These are phyloP conservation scores for Aspergillus kassunensis DNA, from an alignment of 495 filamentous ascomycete genomes.

Conservation along the genomic window DNA sequence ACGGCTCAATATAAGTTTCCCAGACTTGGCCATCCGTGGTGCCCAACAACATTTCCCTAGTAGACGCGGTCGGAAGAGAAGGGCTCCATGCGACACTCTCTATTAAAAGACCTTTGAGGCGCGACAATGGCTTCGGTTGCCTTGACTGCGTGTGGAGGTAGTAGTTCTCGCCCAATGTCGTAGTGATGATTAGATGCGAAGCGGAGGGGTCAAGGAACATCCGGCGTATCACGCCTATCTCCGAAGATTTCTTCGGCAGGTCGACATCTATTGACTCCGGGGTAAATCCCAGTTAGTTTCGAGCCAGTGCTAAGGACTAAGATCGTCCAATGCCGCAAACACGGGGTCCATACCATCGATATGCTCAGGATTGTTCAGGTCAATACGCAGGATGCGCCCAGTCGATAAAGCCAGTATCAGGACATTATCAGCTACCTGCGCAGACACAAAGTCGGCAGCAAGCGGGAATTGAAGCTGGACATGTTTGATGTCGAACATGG, in stretches of 20 bases:
- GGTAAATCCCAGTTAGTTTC: not conserved
- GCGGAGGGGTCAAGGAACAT: slow-evolving; percentile 97
- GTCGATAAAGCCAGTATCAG: slow-evolving; percentile 85
- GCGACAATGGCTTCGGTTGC: slow-evolving; percentile 74
- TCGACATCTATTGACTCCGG: slow-evolving; percentile 82
- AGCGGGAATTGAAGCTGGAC: slow-evolving; percentile 90
- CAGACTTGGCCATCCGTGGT: slow-evolving; percentile 90
- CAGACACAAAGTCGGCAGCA: slow-evolving; percentile 90
- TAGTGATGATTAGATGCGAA: slow-evolving; percentile 88
- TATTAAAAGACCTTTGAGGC: slow-evolving; percentile 79
- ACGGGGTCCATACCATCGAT: slow-evolving; percentile 68
- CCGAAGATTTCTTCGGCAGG: slow-evolving; percentile 86
- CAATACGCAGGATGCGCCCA: slow-evolving; percentile 85
- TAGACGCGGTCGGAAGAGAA: slow-evolving; percentile 90
- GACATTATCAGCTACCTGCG: slow-evolving; percentile 96
- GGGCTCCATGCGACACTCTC: slow-evolving; percentile 95
- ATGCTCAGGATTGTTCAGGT: slow-evolving; percentile 87
- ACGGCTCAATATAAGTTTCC: slow-evolving; percentile 91
- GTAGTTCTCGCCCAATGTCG: slow-evolving; percentile 90
- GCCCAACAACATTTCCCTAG: slow-evolving; percentile 90
- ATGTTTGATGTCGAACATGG: slow-evolving; percentile 88
- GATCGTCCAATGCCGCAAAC: not conserved
- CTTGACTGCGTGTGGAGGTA: slow-evolving; percentile 94
- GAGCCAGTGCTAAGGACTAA: not conserved
- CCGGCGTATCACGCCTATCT: slow-evolving; percentile 84